Conservation (phyloP, 169 alveolate genomes). For the Theileria orientalis region DNA sequence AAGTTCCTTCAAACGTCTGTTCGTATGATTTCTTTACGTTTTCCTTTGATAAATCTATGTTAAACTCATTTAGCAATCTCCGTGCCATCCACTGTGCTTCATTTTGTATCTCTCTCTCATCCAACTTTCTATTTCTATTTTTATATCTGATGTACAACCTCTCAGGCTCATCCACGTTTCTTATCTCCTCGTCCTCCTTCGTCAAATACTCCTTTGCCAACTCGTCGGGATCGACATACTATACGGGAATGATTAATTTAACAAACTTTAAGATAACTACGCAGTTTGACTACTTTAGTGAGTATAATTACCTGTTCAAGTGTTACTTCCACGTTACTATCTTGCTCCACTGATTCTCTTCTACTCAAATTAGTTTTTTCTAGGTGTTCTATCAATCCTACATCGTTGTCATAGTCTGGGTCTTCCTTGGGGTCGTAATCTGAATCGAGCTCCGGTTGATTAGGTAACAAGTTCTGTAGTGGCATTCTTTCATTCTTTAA, state of each 20-base stretch:
- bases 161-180: constrained; percentile 72
- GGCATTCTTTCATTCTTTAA: constrained; percentile 48
- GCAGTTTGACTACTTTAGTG: background rate
- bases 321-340: constrained; percentile 6
- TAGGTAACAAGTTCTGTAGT: background rate
- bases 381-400: background rate
- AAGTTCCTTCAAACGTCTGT: constrained; percentile 60
- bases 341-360: too few relatives aligned
- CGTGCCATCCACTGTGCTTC: constrained; percentile 73
- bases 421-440: background rate
- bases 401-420: constrained; percentile 10
- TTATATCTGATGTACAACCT: constrained; percentile 61
- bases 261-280: background rate
- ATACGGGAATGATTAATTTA: constrained; percentile 1
- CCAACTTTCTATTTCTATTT: constrained; percentile 58
- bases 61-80: constrained; percentile 65
- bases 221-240: constrained; percentile 73
- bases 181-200: constrained; percentile 63
- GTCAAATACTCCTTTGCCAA: constrained; percentile 67
- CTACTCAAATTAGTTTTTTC: background rate
- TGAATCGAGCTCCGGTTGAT: background rate
- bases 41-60: constrained; percentile 64
- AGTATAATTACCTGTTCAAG: background rate
- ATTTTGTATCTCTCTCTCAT: constrained; percentile 25
- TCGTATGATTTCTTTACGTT: constrained; percentile 61